Percentiles rank a stretch among this genome's conserved stretches.
Conservation (phyloP, 768 basidiomycete genomes). For the Termitomyces sp. region DNA sequence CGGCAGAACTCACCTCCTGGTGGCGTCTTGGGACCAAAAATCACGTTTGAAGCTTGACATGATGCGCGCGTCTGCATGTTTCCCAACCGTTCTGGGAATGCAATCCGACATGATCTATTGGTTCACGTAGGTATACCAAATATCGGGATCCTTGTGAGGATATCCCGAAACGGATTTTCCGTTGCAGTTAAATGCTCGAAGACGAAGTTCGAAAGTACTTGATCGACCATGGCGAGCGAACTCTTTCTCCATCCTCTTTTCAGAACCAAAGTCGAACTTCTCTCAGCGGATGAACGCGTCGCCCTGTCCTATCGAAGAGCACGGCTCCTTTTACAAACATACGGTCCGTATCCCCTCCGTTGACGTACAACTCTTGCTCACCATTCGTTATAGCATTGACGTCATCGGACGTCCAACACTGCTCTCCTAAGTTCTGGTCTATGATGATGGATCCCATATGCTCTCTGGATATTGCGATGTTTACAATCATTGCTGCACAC, state of each 20-base stretch:
- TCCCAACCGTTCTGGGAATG: constrained; percentile 16
- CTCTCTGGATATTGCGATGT: constrained; percentile 46
- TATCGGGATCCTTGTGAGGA: constrained; percentile 10
- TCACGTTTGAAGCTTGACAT: constrained; percentile 16
- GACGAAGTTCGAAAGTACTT: not conserved
- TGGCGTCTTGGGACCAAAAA: constrained; percentile 15
- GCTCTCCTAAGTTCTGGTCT: constrained; percentile 45
- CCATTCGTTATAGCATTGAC: constrained; percentile 29
- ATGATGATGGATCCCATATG: constrained; percentile 50
- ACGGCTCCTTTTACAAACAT: constrained; percentile 41
- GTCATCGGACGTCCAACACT: constrained; percentile 40
- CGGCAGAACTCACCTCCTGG: constrained; percentile 20
- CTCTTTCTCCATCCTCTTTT: constrained; percentile 44
- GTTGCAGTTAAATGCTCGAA: constrained; percentile 11
- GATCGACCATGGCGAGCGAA: constrained; percentile 26
- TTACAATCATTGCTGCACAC: constrained; percentile 47
- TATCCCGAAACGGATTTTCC: constrained; percentile 15
- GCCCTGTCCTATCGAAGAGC: constrained; percentile 47
- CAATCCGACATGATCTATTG: constrained; percentile 16
- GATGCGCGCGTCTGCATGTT: constrained; percentile 15
- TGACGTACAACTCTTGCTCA: constrained; percentile 4
- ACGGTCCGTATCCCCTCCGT: constrained; percentile 28
- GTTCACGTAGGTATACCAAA: constrained; percentile 14
- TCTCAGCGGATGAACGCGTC: constrained; percentile 40
- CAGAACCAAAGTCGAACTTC: constrained; percentile 34